phyloP scores from a whole-genome alignment of 1,284 basidiomycete genomes.

The Coniferiporia sulphurascens region DNA sequence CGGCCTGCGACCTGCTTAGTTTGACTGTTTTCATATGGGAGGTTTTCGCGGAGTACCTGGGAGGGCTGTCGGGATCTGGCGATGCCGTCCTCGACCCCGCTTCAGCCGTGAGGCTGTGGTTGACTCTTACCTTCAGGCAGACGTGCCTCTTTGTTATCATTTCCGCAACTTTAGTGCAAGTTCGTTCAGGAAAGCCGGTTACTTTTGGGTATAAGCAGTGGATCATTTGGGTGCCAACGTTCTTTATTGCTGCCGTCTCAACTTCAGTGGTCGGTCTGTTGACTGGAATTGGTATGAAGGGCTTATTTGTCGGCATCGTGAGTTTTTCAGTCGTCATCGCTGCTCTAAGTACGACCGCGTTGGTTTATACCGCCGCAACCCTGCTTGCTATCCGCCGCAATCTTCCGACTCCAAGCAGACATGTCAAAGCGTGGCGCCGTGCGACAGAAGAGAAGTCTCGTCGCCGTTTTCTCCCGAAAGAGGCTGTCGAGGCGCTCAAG shows the following conservation, averaged over 20 bases:
- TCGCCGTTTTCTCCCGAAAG: conserved; percentile 56
- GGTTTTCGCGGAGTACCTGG: conserved; percentile 45
- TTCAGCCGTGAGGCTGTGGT: conserved; percentile 55
- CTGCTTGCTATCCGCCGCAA: conserved; percentile 60
- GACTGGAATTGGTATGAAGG: conserved; percentile 45
- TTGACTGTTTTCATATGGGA: conserved; percentile 62
- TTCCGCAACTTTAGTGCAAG: conserved; percentile 57
- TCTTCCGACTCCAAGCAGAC: conserved; percentile 46
- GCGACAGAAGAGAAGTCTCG: conserved; percentile 46
- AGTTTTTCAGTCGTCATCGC: conserved; percentile 52
- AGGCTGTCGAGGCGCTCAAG: conserved; percentile 62
- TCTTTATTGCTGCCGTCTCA: conserved; percentile 48
- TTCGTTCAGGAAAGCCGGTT: conserved; percentile 61
- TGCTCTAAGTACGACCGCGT: conserved; percentile 44
- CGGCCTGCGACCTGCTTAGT: conserved; percentile 56
- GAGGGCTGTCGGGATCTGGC: conserved; percentile 38
- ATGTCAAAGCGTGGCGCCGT: conserved; percentile 52
- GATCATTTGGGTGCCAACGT: conserved; percentile 62
- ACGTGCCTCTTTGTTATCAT: conserved; percentile 58
- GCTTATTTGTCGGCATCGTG: conserved; percentile 55
- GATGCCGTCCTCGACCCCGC: conserved; percentile 40
- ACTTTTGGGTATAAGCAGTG: conserved; percentile 62
- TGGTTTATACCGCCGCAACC: conserved; percentile 52
- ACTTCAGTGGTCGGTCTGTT: conserved; percentile 55
- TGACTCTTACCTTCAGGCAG: conserved; percentile 57